Conservation (phyloP, 805 yeast species). For the Torulaspora delbrueckii region DNA sequence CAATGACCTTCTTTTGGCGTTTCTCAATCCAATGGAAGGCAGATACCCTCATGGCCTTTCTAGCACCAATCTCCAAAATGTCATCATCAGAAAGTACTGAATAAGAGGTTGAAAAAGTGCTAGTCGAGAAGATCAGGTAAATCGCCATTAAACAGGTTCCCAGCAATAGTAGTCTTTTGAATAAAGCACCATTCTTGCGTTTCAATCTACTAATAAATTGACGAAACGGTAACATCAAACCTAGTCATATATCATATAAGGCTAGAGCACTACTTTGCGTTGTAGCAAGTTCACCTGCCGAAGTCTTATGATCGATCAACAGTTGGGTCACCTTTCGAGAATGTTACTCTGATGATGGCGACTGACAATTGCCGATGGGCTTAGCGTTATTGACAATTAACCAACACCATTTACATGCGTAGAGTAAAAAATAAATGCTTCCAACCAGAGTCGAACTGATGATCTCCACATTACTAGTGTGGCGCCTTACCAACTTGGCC, state of each 20-base stretch:
- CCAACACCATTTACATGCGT: too few relatives aligned
- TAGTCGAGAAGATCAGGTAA: background rate
- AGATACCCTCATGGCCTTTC: constrained; percentile 7
- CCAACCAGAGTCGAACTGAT: constrained; percentile 74
- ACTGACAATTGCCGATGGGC: too few relatives aligned
- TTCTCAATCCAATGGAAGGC: constrained; percentile 11
- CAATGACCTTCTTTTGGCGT: constrained; percentile 5
- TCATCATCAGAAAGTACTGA: background rate
- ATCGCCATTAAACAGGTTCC: background rate
- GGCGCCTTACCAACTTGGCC: constrained; percentile 80
- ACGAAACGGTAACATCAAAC: background rate
- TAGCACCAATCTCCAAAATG: background rate
- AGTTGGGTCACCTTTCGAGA: too few relatives aligned
- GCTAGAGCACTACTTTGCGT: too few relatives aligned
- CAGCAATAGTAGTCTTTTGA: background rate
- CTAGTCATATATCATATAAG: background rate
- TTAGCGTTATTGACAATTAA: too few relatives aligned
- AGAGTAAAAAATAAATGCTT: constrained; percentile 38
- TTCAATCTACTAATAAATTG: background rate
- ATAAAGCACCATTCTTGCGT: background rate
- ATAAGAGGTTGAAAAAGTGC: background rate
- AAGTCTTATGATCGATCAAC: too few relatives aligned
- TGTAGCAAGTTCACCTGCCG: background rate
- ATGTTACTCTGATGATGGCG: too few relatives aligned
- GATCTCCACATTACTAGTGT: constrained; percentile 87